Evolutionary conservation across 805 yeast species (phyloP), one percentile per base, ranked within the genome.

Genomic region (Clavispora asparagi): DNA sequence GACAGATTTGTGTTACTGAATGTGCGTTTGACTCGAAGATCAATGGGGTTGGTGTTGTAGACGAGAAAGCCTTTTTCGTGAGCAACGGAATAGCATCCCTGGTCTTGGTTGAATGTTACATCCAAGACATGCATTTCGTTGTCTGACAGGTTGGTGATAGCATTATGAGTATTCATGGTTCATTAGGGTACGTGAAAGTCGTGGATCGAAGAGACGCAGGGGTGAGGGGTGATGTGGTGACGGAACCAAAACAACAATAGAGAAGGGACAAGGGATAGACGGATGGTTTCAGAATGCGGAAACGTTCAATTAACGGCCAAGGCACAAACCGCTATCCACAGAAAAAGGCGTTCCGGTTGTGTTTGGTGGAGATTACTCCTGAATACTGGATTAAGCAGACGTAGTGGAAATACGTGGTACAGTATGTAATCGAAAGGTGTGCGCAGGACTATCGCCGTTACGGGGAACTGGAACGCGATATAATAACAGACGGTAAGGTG

Each of bases 11-110:
- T 28, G 6, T 42, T 41, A 25, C 51, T 65, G 54, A 81, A 78
- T 23, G 70, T 75, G 48, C 91, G 70, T 55, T 78, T 74, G 46
- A 85, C 91, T 51, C 90, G 71, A 49, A 81, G 65, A 49, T 85
- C 94, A 70, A 91, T 74, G 4, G 99, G 98, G 60, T 88, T 91
- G 3, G 95, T 78, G 59, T 85, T 87, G 71, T 81, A 92, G 11
- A 92, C 95, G 44, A 82, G 69, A 62, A 92, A 90, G 14, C 98
- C 97, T 39, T 71, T 65, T 49, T 87, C 90, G 51, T 81, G 84
- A 43, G 94, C 87, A 25, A 87, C 73, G 16, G 96, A 87, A 67
- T 92, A 90, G 63, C 97, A 92, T 32, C 89, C 84, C 57, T 82
- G 86, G 67, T 91, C 96, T 65, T 89, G 96, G 65, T 92, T 92